Conservation (phyloP, 2,329 filamentous ascomycete species). For the Aspergillus nomiae region DNA sequence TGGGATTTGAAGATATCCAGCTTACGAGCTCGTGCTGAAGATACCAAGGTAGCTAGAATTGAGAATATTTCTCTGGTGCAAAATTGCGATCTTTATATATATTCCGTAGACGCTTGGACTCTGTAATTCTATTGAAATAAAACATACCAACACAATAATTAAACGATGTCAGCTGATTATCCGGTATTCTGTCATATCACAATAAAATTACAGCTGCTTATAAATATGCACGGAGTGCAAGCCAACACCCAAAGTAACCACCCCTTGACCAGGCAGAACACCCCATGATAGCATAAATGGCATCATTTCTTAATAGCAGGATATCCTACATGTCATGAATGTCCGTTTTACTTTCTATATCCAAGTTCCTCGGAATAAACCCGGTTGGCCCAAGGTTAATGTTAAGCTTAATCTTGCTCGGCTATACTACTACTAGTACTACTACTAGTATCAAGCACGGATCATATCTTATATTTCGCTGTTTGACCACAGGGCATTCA, state of each 20-base stretch:
- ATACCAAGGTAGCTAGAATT: background rate
- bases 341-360: background rate
- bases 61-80: background rate
- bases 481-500: too few species aligned
- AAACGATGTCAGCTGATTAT: too few species aligned
- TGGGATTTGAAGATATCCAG: background rate
- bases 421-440: background rate
- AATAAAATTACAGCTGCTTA: background rate
- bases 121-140: background rate
- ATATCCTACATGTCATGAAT: background rate
- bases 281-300: background rate
- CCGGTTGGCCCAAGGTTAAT: background rate
- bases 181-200: background rate
- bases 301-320: background rate
- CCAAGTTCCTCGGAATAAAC: background rate
- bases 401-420: background rate
- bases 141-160: too few species aligned
- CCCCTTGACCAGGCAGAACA: background rate
- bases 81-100: background rate
- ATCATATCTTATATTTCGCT: background rate
- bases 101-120: background rate
- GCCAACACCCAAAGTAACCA: background rate
- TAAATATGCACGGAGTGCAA: background rate
- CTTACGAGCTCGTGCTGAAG: background rate
- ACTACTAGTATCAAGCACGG: background rate